phyloP scores from a whole-genome alignment of 2,329 filamentous ascomycete species.

The Cytospora piceicola region DNA sequence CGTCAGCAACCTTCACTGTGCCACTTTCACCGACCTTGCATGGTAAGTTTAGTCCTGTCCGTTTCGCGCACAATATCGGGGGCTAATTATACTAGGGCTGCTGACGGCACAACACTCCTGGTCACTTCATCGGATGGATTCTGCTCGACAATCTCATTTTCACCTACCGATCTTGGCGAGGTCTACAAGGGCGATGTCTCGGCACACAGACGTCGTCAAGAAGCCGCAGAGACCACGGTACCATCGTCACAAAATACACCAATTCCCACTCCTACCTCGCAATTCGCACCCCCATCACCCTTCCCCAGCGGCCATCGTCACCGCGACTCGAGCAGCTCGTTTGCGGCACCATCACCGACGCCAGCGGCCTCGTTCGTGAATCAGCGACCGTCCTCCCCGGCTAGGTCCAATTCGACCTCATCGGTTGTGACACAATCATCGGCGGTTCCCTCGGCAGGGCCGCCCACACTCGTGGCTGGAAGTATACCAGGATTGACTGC shows the following conservation, averaged over 20 bases:
- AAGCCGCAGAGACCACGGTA: slow-evolving; percentile 44
- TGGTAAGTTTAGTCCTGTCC: slow-evolving; percentile 65
- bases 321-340: slow-evolving; percentile 61
- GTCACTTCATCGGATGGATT: slow-evolving; percentile 99
- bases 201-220: slow-evolving; percentile 48
- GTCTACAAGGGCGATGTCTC: slow-evolving; percentile 72
- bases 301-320: slow-evolving; percentile 59
- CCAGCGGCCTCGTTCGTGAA: slow-evolving; percentile 60
- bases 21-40: slow-evolving; percentile 93
- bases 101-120: slow-evolving; percentile 64
- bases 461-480: slow-evolving; percentile 75
- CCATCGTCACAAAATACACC: slow-evolving; percentile 69
- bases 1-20: slow-evolving; percentile 95
- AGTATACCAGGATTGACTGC: slow-evolving; percentile 78
- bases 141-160: slow-evolving; percentile 88
- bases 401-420: slow-evolving; percentile 83
- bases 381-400: slow-evolving; percentile 74
- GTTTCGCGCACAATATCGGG: neutral
- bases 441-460: slow-evolving; percentile 45
- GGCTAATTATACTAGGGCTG: slow-evolving; percentile 49
- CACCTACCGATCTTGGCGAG: slow-evolving; percentile 81
- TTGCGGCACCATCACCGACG: slow-evolving; percentile 63
- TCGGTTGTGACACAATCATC: slow-evolving; percentile 72
- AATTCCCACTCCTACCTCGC: slow-evolving; percentile 69
- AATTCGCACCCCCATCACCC: slow-evolving; percentile 64